Conservation (phyloP, 495 filamentous ascomycete genomes). For the Aspergillus avenaceus region DNA sequence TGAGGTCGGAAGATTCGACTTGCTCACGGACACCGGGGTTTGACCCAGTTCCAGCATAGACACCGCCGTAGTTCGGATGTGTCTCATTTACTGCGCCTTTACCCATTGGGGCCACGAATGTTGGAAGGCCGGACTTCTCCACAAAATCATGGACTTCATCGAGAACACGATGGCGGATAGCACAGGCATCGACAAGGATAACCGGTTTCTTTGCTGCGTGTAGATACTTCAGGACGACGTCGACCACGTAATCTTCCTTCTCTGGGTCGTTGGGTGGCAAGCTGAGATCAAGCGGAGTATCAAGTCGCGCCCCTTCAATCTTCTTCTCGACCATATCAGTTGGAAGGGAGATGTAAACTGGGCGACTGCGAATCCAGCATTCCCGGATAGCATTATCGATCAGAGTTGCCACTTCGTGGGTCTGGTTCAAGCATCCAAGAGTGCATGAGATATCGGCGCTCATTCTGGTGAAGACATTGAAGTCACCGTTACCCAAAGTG, state of each 20-base stretch:
- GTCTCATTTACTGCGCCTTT: slow-evolving; percentile 84
- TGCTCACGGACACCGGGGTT: slow-evolving; percentile 63
- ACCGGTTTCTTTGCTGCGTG: slow-evolving; percentile 72
- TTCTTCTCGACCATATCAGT: slow-evolving; percentile 81
- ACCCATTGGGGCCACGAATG: slow-evolving; percentile 89
- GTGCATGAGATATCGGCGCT: slow-evolving; percentile 65
- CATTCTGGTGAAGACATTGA: slow-evolving; percentile 82
- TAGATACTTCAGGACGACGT: slow-evolving; percentile 72
- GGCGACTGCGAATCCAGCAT: slow-evolving; percentile 70
- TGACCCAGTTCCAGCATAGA: slow-evolving; percentile 81
- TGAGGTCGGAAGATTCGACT: slow-evolving; percentile 77
- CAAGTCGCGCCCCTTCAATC: slow-evolving; percentile 66
- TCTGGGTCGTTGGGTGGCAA: slow-evolving; percentile 62
- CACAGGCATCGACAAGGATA: slow-evolving; percentile 88
- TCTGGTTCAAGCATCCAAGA: slow-evolving; percentile 63
- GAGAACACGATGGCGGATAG: slow-evolving; percentile 73
- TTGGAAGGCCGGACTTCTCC: slow-evolving; percentile 69
- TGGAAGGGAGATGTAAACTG: slow-evolving; percentile 83
- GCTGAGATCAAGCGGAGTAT: slow-evolving; percentile 63
- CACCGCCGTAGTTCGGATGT: slow-evolving; percentile 71
- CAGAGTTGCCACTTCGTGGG: slow-evolving; percentile 61
- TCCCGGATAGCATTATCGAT: slow-evolving; percentile 79
- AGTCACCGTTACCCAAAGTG: slow-evolving; percentile 88
- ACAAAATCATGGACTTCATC: slow-evolving; percentile 76
- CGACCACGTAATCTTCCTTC: slow-evolving; percentile 79